phyloP scores from a whole-genome alignment of 192 early-diverging fungal species.

The Dissophora ornata region DNA sequence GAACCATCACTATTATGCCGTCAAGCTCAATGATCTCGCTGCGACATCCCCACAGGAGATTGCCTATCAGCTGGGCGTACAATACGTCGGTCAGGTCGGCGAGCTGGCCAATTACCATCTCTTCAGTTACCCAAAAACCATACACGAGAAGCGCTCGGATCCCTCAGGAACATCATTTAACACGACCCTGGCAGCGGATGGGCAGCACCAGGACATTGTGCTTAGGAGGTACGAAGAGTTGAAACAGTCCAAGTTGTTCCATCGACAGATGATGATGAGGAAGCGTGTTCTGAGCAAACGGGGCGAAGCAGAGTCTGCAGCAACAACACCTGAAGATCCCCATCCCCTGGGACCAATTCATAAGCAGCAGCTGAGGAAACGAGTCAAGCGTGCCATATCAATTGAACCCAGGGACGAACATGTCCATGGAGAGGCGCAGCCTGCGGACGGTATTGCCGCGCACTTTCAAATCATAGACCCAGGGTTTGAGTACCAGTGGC shows the following conservation, averaged over 20 bases:
- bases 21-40: conserved; percentile 53
- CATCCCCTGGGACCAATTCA: conserved; percentile 44
- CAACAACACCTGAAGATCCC: too few relatives aligned
- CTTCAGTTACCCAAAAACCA: conserved; percentile 63
- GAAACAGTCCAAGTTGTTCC: conserved; percentile 24
- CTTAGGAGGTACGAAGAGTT: conserved; percentile 38
- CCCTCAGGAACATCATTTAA: conserved; percentile 10
- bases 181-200: neutral
- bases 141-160: conserved; percentile 29
- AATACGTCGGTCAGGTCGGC: conserved; percentile 73
- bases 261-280: conserved; percentile 11
- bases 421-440: conserved; percentile 15
- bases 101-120: conserved; percentile 73
- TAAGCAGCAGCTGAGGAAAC: conserved; percentile 47
- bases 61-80: conserved; percentile 52
- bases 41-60: conserved; percentile 45
- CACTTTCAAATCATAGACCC: conserved; percentile 76
- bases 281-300: conserved; percentile 16
- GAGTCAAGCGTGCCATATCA: conserved; percentile 44
- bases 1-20: conserved; percentile 61
- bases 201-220: conserved; percentile 52
- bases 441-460: conserved; percentile 20
- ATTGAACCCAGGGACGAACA: conserved; percentile 25
- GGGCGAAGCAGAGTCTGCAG: too few relatives aligned
- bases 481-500: conserved; percentile 83